Conservation (phyloP, 176 grass and related monocot species). For the Areca catechu region DNA sequence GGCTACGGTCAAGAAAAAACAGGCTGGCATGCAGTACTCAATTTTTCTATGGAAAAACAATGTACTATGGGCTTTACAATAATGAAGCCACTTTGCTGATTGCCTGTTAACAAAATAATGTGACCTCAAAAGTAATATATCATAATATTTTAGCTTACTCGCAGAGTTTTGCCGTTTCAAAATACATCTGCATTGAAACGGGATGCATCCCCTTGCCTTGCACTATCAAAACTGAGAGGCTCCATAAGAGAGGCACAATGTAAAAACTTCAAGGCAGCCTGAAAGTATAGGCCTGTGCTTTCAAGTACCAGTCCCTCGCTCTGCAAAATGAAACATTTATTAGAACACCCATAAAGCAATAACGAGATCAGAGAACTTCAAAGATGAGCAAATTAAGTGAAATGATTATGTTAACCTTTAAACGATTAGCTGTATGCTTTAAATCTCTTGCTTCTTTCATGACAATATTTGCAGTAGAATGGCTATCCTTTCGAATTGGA, state of each 20-base stretch:
- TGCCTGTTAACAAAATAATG: too few species aligned
- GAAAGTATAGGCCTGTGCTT: conserved; percentile 69
- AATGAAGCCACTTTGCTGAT: too few species aligned
- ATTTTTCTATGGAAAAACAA: too few species aligned
- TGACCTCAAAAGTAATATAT: too few species aligned
- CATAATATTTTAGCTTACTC: conserved; percentile 39
- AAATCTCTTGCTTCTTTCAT: conserved; percentile 88
- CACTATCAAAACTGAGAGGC: conserved; percentile 45
- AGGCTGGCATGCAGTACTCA: too few species aligned
- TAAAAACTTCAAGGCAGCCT: conserved; percentile 86
- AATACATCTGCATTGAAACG: conserved; percentile 64
- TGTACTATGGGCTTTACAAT: too few species aligned
- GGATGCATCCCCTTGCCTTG: conserved; percentile 55
- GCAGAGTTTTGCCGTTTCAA: conserved; percentile 81
- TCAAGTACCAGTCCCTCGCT: conserved; percentile 55
- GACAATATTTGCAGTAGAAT: conserved; percentile 29
- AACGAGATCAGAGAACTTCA: too few species aligned
- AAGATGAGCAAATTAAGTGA: background rate
- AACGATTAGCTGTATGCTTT: conserved; percentile 69
- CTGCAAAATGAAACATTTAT: conserved; percentile 36
- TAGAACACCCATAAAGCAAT: too few species aligned
- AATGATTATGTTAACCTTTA: conserved; percentile 54
- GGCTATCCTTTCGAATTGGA: conserved; percentile 55
- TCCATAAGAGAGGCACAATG: conserved; percentile 71
- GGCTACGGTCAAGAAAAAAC: too few species aligned